Base-by-base conservation (phyloP, 768 basidiomycete genomes). In the Tremella fuciformis region DNA sequence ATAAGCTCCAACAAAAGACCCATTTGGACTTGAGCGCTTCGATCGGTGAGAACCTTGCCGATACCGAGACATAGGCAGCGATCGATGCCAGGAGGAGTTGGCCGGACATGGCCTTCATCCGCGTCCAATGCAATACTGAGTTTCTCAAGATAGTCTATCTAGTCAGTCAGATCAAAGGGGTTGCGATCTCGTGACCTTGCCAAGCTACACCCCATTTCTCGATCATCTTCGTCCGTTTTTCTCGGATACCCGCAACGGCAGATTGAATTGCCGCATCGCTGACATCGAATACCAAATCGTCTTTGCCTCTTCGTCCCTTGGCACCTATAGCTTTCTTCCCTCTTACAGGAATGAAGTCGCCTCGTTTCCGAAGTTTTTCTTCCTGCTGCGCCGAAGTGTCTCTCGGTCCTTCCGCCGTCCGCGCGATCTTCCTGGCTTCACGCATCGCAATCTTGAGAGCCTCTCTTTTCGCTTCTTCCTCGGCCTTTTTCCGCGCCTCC, bases 401-500 rank as follows among this genome's bases (percentile, higher is more conserved):
- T n/a, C 38, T 50, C 18, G 4, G 40, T 18, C 18, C 70, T 42
- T 78, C 77, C 13, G 69, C 78, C 73, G 86, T 90, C 80, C 85
- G 89, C 48, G 83, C 80, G 1, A 80, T 84, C 74, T 94, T 88
- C 47, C 84, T 81, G 16, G 86, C 86, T 46, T 62, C 65, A 11
- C 29, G 29, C 29, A 34, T 34, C 11, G 29, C 29, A 34, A 6
- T 34, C 24, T 66, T 66, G 21, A 44, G 0, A n/a, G 58, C 62
- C 8, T 42, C 46, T 34, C 57, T 60, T 50, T 70, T 77, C 21
- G 62, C 72, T 37, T 66, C 70, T 34, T 71, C 70, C 41, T 78
- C 77, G 13, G 69, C 79, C 73, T 87, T 90, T 80, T 86, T 89
- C 48, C 83, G 80, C 2, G 80, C 84, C 74, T 94, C 88, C 48